Base-by-base conservation (phyloP, 1,284 basidiomycete species). In the Leccinum proliferum region DNA sequence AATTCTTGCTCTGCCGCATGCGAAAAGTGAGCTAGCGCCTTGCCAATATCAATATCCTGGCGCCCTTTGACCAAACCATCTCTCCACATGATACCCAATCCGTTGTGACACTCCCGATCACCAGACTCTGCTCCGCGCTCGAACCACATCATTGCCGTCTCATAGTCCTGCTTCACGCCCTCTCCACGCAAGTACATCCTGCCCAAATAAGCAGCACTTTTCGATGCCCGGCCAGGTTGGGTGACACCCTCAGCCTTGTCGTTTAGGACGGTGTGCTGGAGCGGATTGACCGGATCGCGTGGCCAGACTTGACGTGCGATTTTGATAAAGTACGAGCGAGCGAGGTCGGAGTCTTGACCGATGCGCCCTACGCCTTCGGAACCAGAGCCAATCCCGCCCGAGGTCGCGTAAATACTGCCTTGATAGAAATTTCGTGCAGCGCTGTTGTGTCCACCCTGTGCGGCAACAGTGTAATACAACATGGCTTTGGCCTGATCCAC, bases 171-270 rank as follows among this genome's bases (percentile, higher is more conserved):
- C 69, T 88, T 88, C 29, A 94, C 87, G 9, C 96, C 96, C 73
- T 99, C 97, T 0, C 96, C 96, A 46, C 97, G 82, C 48, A 99
- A 77, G 68, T 92, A 93, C 94, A 99, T 98, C 62, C 92, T 83
- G 0, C 96, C 97, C 2, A 99, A 75, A 72, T 91, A 96, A 2
- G 84, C 90, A 5, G 94, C 93, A 57, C 92, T 89, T 2, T 87
- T 84, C 0, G 92, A 87, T 0, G 90, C 90, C 65, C 88, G 87
- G 21, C 84, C 84, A 2, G 86, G 76, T 2, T 82, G 80, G 6
- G 83, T 79, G 34, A 86, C 80, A 18, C 83, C 83, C 66, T 87
- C 82, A 64, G 86, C 84, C 65, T 78, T 69, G 66, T 77, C 67
- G 7, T 70, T 76, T 25, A 75, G 64, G 2, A 76, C 70, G 53